Conservation (phyloP, 192 early-diverging fungal species). For the Backusella macrospora region DNA sequence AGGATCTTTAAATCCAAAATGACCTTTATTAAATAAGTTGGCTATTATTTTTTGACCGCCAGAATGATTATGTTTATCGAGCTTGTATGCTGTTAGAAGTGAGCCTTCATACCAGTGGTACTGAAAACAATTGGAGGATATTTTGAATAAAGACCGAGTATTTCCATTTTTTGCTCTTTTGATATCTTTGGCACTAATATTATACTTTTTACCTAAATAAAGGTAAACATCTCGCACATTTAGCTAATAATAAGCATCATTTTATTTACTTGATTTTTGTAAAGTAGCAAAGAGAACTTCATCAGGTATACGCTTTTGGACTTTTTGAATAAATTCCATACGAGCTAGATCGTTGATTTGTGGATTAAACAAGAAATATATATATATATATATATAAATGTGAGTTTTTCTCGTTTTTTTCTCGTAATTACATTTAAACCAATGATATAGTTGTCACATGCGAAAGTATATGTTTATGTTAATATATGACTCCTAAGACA, state of each 20-base stretch:
- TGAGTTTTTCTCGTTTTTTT: too few species aligned
- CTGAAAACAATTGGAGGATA: neutral
- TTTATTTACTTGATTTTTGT: neutral
- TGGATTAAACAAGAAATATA: neutral
- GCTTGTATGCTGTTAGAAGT: neutral
- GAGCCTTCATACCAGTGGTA: neutral
- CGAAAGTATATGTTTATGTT: too few species aligned
- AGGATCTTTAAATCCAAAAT: neutral
- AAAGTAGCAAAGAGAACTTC: neutral
- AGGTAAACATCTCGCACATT: too few species aligned
- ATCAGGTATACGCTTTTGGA: neutral
- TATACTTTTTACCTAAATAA: neutral
- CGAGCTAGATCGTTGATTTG: neutral
- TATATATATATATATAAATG: too few species aligned
- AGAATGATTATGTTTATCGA: neutral
- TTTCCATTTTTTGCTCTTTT: neutral
- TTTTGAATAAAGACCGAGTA: neutral
- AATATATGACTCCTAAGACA: too few species aligned
- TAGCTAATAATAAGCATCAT: neutral
- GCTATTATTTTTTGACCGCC: neutral
- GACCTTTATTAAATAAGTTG: neutral
- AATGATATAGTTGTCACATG: too few species aligned
- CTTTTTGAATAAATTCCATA: neutral
- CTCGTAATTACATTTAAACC: too few species aligned
- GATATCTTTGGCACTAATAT: neutral